phyloP scores from a whole-genome alignment of 2,329 filamentous ascomycete genomes.

The Colletotrichum australisinense region DNA sequence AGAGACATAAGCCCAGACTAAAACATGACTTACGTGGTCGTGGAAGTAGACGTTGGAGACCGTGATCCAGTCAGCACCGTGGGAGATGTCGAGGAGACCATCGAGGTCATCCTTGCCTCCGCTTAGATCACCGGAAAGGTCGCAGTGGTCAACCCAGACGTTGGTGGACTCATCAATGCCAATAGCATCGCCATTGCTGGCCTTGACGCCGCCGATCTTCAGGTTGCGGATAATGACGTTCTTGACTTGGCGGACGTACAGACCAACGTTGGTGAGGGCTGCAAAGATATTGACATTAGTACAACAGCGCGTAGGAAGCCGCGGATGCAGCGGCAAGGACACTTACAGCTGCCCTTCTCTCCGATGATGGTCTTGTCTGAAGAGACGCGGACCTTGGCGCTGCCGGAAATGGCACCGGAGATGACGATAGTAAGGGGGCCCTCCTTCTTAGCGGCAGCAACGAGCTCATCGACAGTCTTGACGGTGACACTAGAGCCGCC shows the following conservation, averaged over 20 bases:
- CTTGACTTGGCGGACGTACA: constrained; percentile 59
- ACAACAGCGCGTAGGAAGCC: neutral
- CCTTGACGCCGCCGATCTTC: constrained; percentile 59
- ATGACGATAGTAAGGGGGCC: constrained; percentile 45
- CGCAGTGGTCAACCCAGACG: constrained; percentile 60
- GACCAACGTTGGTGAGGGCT: constrained; percentile 56
- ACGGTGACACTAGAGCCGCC: constrained; percentile 45
- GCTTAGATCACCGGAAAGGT: constrained; percentile 48
- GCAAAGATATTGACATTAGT: neutral
- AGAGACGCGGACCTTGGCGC: constrained; percentile 43
- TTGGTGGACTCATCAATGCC: constrained; percentile 59
- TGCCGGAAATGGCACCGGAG: constrained; percentile 42
- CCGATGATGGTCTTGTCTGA: constrained; percentile 57
- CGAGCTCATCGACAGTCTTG: constrained; percentile 40
- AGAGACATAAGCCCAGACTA: no score
- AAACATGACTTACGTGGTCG: constrained; percentile 47
- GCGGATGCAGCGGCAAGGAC: accelerated
- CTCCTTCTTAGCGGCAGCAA: constrained; percentile 40
- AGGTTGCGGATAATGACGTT: constrained; percentile 71
- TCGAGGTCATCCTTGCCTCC: constrained; percentile 57
- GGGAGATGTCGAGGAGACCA: constrained; percentile 56
- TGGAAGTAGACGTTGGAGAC: constrained; percentile 55
- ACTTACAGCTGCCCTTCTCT: constrained; percentile 39
- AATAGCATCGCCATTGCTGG: constrained; percentile 65
- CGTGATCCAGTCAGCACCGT: constrained; percentile 56